Evolutionary conservation across 2,329 filamentous ascomycete species (phyloP).

Genomic region (Epichloe scottii): DNA sequence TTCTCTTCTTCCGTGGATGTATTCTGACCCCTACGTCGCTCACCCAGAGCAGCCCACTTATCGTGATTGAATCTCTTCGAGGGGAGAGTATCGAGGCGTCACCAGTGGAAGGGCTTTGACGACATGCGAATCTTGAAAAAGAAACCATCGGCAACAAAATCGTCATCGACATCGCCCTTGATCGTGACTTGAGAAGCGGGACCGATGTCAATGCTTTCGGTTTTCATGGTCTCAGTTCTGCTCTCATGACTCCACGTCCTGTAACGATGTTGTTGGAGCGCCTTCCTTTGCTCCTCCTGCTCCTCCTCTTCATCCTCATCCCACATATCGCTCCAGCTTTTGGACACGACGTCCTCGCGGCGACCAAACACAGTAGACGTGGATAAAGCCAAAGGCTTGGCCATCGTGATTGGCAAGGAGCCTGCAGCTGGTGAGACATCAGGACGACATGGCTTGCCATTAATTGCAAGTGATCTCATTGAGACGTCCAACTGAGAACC

Average conservation of each 20-base stretch:
- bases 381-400: constrained; percentile 57
- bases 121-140: constrained; percentile 56
- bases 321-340: constrained; percentile 99
- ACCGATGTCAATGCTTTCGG: constrained; percentile 11
- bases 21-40: constrained; percentile 60
- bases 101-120: constrained; percentile 22
- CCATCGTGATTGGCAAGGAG: constrained; percentile 68
- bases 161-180: constrained; percentile 45
- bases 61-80: constrained; percentile 54
- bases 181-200: constrained; percentile 20
- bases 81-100: constrained; percentile 50
- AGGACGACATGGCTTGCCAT: constrained; percentile 22
- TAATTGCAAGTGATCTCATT: constrained; percentile 58
- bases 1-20: constrained; percentile 38
- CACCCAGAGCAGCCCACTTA: constrained; percentile 83
- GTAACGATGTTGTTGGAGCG: constrained; percentile 54
- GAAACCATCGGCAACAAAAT: constrained; percentile 56
- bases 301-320: constrained; percentile 79
- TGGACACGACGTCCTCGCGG: constrained; percentile 69
- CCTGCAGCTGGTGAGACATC: constrained; percentile 49
- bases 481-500: constrained; percentile 74
- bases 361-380: constrained; percentile 72
- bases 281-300: constrained; percentile 48
- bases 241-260: constrained; percentile 72
- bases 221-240: constrained; percentile 25